Percentiles rank a stretch among this genome's conserved stretches.
Conservation (phyloP, 345 rosid genomes). For the Eutrema heterophyllum region DNA sequence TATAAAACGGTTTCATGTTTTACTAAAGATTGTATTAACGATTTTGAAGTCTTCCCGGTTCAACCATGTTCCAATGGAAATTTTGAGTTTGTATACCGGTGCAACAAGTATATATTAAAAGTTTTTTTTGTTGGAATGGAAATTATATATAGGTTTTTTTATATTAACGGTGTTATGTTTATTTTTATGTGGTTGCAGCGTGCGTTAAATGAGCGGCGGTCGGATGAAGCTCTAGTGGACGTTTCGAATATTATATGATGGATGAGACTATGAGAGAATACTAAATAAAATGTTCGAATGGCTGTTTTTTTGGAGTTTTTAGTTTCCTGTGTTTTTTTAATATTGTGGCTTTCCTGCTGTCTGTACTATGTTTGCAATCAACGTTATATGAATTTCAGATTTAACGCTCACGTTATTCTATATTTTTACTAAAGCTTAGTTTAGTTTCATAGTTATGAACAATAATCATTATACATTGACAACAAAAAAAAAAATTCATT, state of each 20-base stretch:
- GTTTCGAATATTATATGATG: not conserved
- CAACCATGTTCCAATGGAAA: not conserved
- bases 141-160: not conserved
- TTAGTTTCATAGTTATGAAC: not conserved
- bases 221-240: not conserved
- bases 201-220: conserved; percentile 5
- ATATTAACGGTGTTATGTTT: not conserved
- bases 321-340: not conserved
- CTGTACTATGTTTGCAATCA: not conserved
- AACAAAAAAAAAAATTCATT: not conserved
- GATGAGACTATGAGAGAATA: not conserved
- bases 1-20: not conserved
- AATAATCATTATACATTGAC: not conserved
- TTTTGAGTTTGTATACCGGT: not conserved
- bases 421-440: not conserved
- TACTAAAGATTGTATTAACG: not conserved
- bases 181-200: not conserved
- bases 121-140: not conserved
- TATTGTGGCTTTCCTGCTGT: not conserved
- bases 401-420: not conserved
- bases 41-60: not conserved
- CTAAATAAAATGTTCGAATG: conserved; percentile 10
- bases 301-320: not conserved
- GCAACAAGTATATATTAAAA: not conserved
- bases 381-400: conserved; percentile 6